phyloP scores from a whole-genome alignment of 2,329 filamentous ascomycete species.

The Atkinsonella hypoxylon region DNA sequence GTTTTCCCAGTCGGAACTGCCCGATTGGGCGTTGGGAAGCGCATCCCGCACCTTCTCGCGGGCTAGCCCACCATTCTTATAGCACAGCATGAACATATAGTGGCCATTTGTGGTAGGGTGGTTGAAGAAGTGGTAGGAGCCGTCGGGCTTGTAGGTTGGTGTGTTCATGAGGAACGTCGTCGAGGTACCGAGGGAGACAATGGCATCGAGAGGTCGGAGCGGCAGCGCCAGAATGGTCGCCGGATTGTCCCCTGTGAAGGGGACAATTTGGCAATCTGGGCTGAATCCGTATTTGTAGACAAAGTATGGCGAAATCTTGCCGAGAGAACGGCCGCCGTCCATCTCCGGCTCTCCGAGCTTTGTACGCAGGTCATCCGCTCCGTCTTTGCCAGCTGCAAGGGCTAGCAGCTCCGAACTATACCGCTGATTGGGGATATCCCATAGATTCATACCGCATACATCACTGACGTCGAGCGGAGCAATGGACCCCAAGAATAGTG shows the following conservation, averaged over 20 bases:
- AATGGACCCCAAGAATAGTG: slow-evolving; percentile 71
- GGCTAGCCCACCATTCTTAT: slow-evolving; percentile 93
- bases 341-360: slow-evolving; percentile 73
- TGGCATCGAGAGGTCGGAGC: slow-evolving; percentile 76
- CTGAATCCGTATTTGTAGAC: slow-evolving; percentile 66
- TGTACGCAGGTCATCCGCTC: slow-evolving; percentile 48
- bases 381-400: slow-evolving; percentile 57
- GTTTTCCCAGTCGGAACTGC: slow-evolving; percentile 52
- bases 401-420: slow-evolving; percentile 69
- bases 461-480: slow-evolving; percentile 90
- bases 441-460: slow-evolving; percentile 93
- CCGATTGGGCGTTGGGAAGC: slow-evolving; percentile 43
- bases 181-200: slow-evolving; percentile 87
- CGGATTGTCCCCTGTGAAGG: slow-evolving; percentile 93
- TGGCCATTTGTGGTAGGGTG: slow-evolving; percentile 81
- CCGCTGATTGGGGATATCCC: slow-evolving; percentile 65
- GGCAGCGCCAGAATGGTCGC: slow-evolving; percentile 88
- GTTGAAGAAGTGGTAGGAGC: slow-evolving; percentile 95
- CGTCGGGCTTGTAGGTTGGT: slow-evolving; percentile 77
- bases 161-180: slow-evolving; percentile 98
- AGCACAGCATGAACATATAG: slow-evolving; percentile 99
- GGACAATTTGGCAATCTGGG: slow-evolving; percentile 60
- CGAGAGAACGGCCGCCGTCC: slow-evolving; percentile 72
- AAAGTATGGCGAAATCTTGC: slow-evolving; percentile 68
- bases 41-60: slow-evolving; percentile 80